Evolutionary conservation across 495 filamentous ascomycete species (phyloP).

Genomic region (Barbatosphaeria neglecta): DNA sequence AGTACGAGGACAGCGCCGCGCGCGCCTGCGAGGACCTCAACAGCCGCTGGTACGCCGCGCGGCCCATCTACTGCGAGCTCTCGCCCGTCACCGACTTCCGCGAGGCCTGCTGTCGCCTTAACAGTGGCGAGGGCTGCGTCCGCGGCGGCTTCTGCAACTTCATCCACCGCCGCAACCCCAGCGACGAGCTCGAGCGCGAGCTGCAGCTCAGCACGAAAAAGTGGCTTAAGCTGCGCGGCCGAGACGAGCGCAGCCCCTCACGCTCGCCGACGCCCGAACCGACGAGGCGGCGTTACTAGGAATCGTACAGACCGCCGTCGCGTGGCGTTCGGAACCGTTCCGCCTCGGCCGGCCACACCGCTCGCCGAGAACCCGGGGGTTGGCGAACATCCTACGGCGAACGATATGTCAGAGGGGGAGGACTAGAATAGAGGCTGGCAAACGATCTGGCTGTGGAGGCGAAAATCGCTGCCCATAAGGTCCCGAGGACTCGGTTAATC

Average conservation of each 20-base stretch:
- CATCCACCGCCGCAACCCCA: slow-evolving; percentile 93
- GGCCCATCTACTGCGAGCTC: slow-evolving; percentile 96
- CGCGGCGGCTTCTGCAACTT: slow-evolving; percentile 98
- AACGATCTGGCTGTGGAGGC: no score
- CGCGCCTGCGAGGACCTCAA: slow-evolving; percentile 89
- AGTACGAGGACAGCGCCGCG: slow-evolving; percentile 96
- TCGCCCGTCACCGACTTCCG: slow-evolving; percentile 96
- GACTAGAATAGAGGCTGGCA: no score
- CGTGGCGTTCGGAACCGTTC: no score
- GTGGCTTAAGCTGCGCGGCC: slow-evolving; percentile 78
- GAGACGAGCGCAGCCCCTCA: slow-evolving; percentile 71
- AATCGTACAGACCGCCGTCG: no score
- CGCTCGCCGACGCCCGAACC: slow-evolving; percentile 70
- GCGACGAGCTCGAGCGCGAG: slow-evolving; percentile 76
- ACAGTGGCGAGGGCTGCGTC: slow-evolving; percentile 90
- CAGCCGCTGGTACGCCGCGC: slow-evolving; percentile 89
- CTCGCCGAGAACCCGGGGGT: no score
- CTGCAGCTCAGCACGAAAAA: slow-evolving; percentile 84
- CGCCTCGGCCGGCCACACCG: no score
- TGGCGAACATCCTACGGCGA: no score
- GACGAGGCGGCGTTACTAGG: slow-evolving; percentile 53
- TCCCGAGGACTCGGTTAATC: no score
- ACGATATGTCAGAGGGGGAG: no score
- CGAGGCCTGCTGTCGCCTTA: slow-evolving; percentile 92
- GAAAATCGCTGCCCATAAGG: no score